phyloP scores from a whole-genome alignment of 2,329 filamentous ascomycete species.

The Zopfia rhizophila region DNA sequence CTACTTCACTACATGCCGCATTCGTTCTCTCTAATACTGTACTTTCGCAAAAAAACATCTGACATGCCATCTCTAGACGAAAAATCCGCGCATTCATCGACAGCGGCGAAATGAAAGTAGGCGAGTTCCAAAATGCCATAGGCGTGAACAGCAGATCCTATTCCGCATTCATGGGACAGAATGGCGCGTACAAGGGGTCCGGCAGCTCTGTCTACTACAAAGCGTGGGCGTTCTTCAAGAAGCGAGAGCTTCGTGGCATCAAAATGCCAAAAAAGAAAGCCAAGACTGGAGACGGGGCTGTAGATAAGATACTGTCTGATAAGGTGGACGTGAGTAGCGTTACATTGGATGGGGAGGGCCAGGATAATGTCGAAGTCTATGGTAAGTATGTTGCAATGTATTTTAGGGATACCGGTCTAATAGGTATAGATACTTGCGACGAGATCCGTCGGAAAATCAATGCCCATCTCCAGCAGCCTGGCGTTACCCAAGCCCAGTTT shows the following conservation, averaged over 20 bases:
- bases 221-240: constrained; percentile 59
- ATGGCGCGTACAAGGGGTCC: constrained; percentile 51
- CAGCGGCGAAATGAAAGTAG: constrained; percentile 56
- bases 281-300: constrained; percentile 35
- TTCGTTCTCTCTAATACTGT: too few relatives aligned
- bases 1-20: too few relatives aligned
- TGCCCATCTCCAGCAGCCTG: constrained; percentile 58
- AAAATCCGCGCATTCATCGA: constrained; percentile 58
- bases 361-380: constrained; percentile 60
- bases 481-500: constrained; percentile 64
- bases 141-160: constrained; percentile 51
- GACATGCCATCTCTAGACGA: constrained; percentile 17
- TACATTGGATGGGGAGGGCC: constrained; percentile 60
- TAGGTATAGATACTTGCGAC: constrained; percentile 61
- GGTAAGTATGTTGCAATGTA: constrained; percentile 32
- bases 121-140: constrained; percentile 55
- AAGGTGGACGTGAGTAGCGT: constrained; percentile 51
- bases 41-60: too few relatives aligned
- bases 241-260: constrained; percentile 61
- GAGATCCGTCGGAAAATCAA: constrained; percentile 68
- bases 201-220: constrained; percentile 38
- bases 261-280: constrained; percentile 49
- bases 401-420: constrained; percentile 6
- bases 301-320: too few relatives aligned
- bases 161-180: constrained; percentile 62